These are phyloP conservation scores for Daldinia eschscholtzii DNA, from an alignment of 2,329 filamentous ascomycete genomes.

Conservation along the genomic window DNA sequence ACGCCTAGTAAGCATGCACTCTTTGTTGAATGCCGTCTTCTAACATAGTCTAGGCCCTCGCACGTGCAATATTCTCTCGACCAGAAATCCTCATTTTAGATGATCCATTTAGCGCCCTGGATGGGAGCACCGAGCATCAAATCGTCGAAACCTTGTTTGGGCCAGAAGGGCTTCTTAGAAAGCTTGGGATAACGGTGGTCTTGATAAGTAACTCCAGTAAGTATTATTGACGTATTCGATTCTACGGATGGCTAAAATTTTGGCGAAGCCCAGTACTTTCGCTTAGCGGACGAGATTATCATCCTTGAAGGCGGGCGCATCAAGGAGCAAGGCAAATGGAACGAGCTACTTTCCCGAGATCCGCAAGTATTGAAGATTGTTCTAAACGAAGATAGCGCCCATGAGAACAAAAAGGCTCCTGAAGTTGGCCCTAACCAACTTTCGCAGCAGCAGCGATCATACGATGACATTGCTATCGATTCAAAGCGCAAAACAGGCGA, in stretches of 20 bases:
- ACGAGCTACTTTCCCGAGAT: conserved; percentile 51
- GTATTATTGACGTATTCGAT: background rate
- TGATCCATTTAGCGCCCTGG: conserved; percentile 55
- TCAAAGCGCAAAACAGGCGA: conserved; percentile 52
- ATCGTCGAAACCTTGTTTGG: conserved; percentile 52
- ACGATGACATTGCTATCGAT: conserved; percentile 38
- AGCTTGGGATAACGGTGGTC: conserved; percentile 51
- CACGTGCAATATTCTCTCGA: conserved; percentile 53
- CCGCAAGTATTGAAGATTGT: conserved; percentile 54
- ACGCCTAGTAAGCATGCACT: conserved; percentile 45
- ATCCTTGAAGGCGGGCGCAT: conserved; percentile 55
- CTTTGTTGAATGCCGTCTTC: no score
- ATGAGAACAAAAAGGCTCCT: conserved; percentile 9
- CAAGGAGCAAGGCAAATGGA: conserved; percentile 56
- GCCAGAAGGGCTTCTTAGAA: conserved; percentile 49
- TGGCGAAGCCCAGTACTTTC: conserved; percentile 53
- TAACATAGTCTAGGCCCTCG: conserved; percentile 52
- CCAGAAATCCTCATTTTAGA: conserved; percentile 53
- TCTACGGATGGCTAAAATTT: conserved; percentile 11
- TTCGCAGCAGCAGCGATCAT: conserved; percentile 17
- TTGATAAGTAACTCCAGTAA: conserved; percentile 52
- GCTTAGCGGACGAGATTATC: conserved; percentile 58
- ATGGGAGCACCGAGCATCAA: conserved; percentile 51
- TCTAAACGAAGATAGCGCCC: conserved; percentile 12
- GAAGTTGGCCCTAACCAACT: conserved; percentile 19